phyloP scores from a whole-genome alignment of 164 flowering plant species.

The Nelumbo lutea region DNA sequence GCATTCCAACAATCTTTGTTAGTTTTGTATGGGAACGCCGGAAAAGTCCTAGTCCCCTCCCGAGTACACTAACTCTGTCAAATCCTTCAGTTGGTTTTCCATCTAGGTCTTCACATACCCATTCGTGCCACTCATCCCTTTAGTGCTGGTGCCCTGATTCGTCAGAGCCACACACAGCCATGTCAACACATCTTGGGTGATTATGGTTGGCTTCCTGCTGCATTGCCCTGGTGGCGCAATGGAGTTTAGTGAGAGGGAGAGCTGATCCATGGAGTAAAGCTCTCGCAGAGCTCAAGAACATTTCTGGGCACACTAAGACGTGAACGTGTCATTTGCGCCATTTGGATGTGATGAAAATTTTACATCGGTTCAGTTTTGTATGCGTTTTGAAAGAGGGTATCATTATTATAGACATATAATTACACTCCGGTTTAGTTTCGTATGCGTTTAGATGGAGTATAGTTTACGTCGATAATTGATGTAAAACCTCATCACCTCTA shows the following conservation, averaged over 20 bases:
- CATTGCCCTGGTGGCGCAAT: slow-evolving; percentile 18
- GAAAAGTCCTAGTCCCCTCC: slow-evolving; percentile 40
- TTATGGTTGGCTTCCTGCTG: slow-evolving; percentile 10
- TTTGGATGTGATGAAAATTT: too few relatives aligned
- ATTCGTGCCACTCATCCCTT: slow-evolving; percentile 47
- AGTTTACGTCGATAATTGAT: too few relatives aligned
- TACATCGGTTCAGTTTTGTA: too few relatives aligned
- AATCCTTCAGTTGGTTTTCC: slow-evolving; percentile 30
- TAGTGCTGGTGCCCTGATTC: slow-evolving; percentile 88
- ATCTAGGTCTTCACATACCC: slow-evolving; percentile 55
- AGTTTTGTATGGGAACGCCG: slow-evolving; percentile 72
- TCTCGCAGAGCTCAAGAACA: too few relatives aligned
- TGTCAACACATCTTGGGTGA: slow-evolving; percentile 63
- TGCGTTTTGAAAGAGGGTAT: too few relatives aligned
- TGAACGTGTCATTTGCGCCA: too few relatives aligned
- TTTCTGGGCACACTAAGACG: too few relatives aligned
- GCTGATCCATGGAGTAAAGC: slow-evolving; percentile 49
- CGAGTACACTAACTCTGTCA: slow-evolving; percentile 41
- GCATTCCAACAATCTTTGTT: slow-evolving; percentile 33
- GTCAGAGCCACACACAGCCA: slow-evolving; percentile 94
- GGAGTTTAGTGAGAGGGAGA: slow-evolving; percentile 47
- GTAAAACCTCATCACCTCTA: too few relatives aligned
- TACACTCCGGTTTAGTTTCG: too few relatives aligned
- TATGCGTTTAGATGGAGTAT: too few relatives aligned
- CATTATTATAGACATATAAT: too few relatives aligned